A percentile compares a stretch with the other conserved stretches of the same genome.
phyloP scores from a whole-genome alignment of 2,329 filamentous ascomycete genomes.

The Fusarium tanahbumbuense region DNA sequence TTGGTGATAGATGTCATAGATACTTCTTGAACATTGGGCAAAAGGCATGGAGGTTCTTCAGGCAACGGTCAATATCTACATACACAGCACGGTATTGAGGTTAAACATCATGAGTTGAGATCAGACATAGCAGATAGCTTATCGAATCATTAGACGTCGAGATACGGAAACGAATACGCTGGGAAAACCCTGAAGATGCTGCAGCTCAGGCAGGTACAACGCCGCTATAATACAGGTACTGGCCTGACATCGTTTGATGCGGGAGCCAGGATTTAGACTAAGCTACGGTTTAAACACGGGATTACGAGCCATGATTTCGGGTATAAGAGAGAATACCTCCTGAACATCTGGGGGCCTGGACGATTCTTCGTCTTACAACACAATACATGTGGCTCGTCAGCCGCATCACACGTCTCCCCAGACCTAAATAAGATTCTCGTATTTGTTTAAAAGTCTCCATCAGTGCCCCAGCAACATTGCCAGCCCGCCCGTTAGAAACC shows the following conservation, averaged over 20 bases:
- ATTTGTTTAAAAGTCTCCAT: background rate
- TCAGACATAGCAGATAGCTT: background rate
- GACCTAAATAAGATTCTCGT: background rate
- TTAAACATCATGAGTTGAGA: background rate
- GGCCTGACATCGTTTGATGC: constrained; percentile 1
- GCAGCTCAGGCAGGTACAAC: constrained; percentile 21
- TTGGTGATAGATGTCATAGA: too few relatives aligned
- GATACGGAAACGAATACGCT: constrained; percentile 43
- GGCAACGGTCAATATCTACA: background rate
- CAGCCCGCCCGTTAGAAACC: background rate
- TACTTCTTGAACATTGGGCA: too few relatives aligned
- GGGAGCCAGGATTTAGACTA: background rate
- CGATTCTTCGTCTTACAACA: background rate
- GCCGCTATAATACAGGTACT: background rate
- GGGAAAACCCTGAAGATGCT: constrained; percentile 13
- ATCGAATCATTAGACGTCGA: background rate
- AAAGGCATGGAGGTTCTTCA: too few relatives aligned
- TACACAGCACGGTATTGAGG: background rate
- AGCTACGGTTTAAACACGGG: constrained; percentile 20
- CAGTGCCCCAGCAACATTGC: background rate
- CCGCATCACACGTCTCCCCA: background rate
- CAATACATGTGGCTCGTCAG: background rate
- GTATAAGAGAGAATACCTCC: constrained; percentile 22
- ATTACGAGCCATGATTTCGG: constrained; percentile 3
- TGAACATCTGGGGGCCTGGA: background rate